Base-by-base conservation (phyloP, 1,284 basidiomycete genomes). In the Sphagnurus paluster region DNA sequence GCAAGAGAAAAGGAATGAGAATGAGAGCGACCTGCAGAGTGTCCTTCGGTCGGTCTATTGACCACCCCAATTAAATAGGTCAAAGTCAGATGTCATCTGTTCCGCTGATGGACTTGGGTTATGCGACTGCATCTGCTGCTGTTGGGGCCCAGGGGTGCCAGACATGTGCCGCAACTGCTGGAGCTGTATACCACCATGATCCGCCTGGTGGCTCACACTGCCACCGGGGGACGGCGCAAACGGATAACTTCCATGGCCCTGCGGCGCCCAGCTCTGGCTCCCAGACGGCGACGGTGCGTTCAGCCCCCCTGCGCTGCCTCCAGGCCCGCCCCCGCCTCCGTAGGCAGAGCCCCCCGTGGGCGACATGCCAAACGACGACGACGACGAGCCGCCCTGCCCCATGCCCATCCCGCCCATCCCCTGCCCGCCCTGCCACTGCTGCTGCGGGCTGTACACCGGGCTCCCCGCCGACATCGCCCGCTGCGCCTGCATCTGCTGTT, bases 31-130 rank as follows among this genome's bases (percentile, higher is more conserved):
- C 49, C 56, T 13, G 28, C 25, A 32, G 25, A 30, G 7, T 39
- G 26, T 21, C 9, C 38, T n/a, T n/a, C n/a, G n/a, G n/a, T n/a
- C n/a, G 24, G 55, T 57, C 62, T 63, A 69, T 65, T 66, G 64
- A 48, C 61, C 66, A 47, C 61, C 64, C 71, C 78, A 79, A 57
- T 70, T 75, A 56, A 79, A 76, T 50, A 74, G 55, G 52, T 77
- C 75, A 56, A 74, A 75, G 44, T 78, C 77, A 52, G 46, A 59
- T 28, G 59, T 40, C 41, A 63, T 58, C 42, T 58, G 56, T 40
- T 71, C 70, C 46, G 50, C 52, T 36, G 64, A 54, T 37, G 61
- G 63, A 39, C 54, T 61, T 49, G 64, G 63, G 57, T 70, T 69
- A 64, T 70, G 70, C 46, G 64, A 61, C 35, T 62, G 55, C 53